Base-by-base conservation (phyloP, 768 basidiomycete genomes). In the Suillus fuscotomentosus region DNA sequence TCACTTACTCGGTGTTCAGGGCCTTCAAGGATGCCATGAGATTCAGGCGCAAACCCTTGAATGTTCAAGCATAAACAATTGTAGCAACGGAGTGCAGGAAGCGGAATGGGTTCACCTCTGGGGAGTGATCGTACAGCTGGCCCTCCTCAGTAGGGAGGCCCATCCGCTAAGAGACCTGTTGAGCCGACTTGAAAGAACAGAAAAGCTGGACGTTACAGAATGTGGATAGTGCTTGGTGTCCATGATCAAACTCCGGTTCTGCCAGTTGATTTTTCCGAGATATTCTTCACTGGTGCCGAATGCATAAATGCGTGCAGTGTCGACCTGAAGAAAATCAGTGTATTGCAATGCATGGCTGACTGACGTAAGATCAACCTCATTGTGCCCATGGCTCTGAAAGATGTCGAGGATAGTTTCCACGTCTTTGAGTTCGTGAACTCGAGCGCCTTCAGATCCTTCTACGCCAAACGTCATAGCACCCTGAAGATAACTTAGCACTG, bases 171-270 rank as follows among this genome's bases (percentile, higher is more conserved):
- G 36, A 3, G 34, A 41, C 9, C 11, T 63, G 6, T 61, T 48
- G 27, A 62, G 27, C 5, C 15, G 15, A 34, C 2, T 59, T 47
- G 20, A 41, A 61, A 42, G 11, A 20, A 63, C 10, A 8, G 9
- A 10, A 48, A 15, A 11, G 38, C 36, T 31, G 60, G 47, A 54
- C 27, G 68, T 63, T 43, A 78, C 77, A 11, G 65, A 60, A 51
- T 65, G 70, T 0, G 87, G 86, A 65, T 81, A 82, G 20, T 86
- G 80, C 71, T 90, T 90, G 0, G 86, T 89, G 50, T 87, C 86
- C 50, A 89, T 75, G 63, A 80, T 79, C 31, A 88, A 70, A 0
- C 85, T 85, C 42, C 84, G 79, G 51, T 75, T 73, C 64, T 83
- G 76, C 77, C 83, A 83, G 64, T 80, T 75, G 61, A 83, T 77